A percentile compares a stretch with the other conserved stretches of the same genome.
Conservation (phyloP, 2,329 filamentous ascomycete genomes). For the Aureobasidium sp. region DNA sequence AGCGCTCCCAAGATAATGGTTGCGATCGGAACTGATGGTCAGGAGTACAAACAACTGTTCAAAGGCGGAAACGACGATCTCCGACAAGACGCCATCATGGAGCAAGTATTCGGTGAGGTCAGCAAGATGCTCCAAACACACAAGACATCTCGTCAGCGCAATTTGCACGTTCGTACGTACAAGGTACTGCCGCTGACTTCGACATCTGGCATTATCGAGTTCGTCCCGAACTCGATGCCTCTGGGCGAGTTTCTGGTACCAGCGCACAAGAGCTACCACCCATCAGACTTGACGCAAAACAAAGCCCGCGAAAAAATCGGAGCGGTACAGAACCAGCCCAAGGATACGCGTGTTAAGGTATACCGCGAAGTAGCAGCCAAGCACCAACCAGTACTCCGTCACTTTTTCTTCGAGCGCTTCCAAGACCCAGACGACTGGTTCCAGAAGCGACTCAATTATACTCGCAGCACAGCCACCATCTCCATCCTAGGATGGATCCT, state of each 20-base stretch:
- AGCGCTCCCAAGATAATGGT: slow-evolving; percentile 93
- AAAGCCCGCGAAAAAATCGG: slow-evolving; percentile 74
- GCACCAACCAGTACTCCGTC: slow-evolving; percentile 89
- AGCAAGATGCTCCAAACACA: slow-evolving; percentile 83
- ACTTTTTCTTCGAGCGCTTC: slow-evolving; percentile 96
- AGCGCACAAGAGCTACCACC: slow-evolving; percentile 80
- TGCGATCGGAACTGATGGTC: slow-evolving; percentile 68
- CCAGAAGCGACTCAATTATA: slow-evolving; percentile 78
- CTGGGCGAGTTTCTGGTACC: slow-evolving; percentile 89
- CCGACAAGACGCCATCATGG: slow-evolving; percentile 97
- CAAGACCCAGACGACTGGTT: slow-evolving; percentile 96
- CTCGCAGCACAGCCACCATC: slow-evolving; percentile 85
- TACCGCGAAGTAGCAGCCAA: slow-evolving; percentile 73
- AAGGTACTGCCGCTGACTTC: slow-evolving; percentile 87
- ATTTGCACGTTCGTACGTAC: slow-evolving; percentile 88
- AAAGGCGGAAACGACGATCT: slow-evolving; percentile 96
- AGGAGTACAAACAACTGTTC: slow-evolving; percentile 78
- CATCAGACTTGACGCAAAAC: slow-evolving; percentile 69
- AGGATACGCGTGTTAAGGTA: slow-evolving; percentile 63
- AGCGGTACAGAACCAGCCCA: slow-evolving; percentile 61
- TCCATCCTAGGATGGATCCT: slow-evolving; percentile 92
- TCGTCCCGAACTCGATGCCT: slow-evolving; percentile 87
- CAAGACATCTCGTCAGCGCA: slow-evolving; percentile 77
- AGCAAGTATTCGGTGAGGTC: slow-evolving; percentile 96
- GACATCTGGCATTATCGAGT: slow-evolving; percentile 88